Conservation (phyloP, 352 stramenopile genomes). For the Globisporangium echinulatum region DNA sequence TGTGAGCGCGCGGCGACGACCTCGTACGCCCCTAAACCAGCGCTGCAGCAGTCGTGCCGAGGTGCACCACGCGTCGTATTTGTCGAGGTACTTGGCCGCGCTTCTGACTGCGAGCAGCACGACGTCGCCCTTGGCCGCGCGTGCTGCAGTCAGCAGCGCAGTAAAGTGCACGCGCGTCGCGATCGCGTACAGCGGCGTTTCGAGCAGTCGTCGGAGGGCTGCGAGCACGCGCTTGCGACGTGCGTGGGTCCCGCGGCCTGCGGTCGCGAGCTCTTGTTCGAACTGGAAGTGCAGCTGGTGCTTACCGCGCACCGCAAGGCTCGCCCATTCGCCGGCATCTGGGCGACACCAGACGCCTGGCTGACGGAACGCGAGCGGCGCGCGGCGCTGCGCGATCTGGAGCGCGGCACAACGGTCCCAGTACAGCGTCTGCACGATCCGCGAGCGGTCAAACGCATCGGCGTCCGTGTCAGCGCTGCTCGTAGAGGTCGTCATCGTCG, state of each 20-base stretch:
- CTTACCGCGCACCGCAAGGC: slow-evolving; percentile 46
- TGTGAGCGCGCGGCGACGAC: slow-evolving; percentile 18
- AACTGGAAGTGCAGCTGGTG: slow-evolving; percentile 68
- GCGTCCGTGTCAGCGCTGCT: background rate
- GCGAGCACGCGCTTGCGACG: slow-evolving; percentile 38
- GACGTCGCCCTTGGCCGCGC: slow-evolving; percentile 56
- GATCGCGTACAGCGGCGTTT: slow-evolving; percentile 54
- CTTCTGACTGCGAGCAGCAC: slow-evolving; percentile 67
- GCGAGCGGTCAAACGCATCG: slow-evolving; percentile 11
- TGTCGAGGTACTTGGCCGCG: slow-evolving; percentile 39
- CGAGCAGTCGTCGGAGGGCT: slow-evolving; percentile 45
- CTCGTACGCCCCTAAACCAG: slow-evolving; percentile 50
- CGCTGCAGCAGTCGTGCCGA: slow-evolving; percentile 40
- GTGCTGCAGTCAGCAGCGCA: slow-evolving; percentile 43
- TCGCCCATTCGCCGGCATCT: slow-evolving; percentile 67
- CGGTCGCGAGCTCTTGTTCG: slow-evolving; percentile 41
- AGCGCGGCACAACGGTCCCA: slow-evolving; percentile 77
- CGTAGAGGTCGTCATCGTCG: background rate
- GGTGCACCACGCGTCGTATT: slow-evolving; percentile 62
- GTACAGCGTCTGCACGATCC: slow-evolving; percentile 65
- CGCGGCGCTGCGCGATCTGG: slow-evolving; percentile 44
- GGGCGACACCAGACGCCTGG: slow-evolving; percentile 61
- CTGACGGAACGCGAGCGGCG: slow-evolving; percentile 37
- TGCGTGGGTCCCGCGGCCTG: slow-evolving; percentile 50
- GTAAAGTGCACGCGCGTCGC: slow-evolving; percentile 35